These are phyloP conservation scores for Floccularia luteovirens DNA, from an alignment of 768 basidiomycete genomes.

Conservation along the genomic window DNA sequence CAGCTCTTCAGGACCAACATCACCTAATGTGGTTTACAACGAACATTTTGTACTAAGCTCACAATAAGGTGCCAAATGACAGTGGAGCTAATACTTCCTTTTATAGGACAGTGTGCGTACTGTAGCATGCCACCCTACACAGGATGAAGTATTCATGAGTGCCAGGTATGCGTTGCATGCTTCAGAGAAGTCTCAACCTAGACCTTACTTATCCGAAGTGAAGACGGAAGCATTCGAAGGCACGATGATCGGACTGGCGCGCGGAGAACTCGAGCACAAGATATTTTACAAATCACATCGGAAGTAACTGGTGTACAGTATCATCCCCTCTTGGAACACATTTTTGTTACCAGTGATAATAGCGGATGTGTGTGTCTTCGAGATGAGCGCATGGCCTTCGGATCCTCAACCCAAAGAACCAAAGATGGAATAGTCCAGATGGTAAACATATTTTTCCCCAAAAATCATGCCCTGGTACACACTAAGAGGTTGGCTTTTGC, in stretches of 20 bases:
- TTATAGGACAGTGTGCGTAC: slow-evolving; percentile 57
- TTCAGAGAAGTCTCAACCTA: slow-evolving; percentile 5
- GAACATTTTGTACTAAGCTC: slow-evolving; percentile 17
- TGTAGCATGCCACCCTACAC: slow-evolving; percentile 56
- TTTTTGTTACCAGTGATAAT: slow-evolving; percentile 61
- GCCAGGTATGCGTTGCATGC: slow-evolving; percentile 51
- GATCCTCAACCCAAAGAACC: slow-evolving; percentile 33
- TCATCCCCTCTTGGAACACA: slow-evolving; percentile 60
- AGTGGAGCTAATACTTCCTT: background rate
- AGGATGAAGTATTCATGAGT: slow-evolving; percentile 63
- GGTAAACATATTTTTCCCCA: slow-evolving; percentile 33
- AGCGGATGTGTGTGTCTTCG: slow-evolving; percentile 57
- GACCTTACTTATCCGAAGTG: slow-evolving; percentile 28
- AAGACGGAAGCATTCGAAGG: slow-evolving; percentile 60
- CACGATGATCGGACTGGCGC: slow-evolving; percentile 45
- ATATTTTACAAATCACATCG: slow-evolving; percentile 39
- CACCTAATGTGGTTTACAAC: slow-evolving; percentile 10
- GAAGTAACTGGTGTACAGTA: slow-evolving; percentile 62
- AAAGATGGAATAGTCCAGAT: slow-evolving; percentile 47
- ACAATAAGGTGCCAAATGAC: background rate
- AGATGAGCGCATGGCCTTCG: slow-evolving; percentile 71
- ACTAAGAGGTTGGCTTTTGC: too few relatives aligned
- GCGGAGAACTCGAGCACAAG: slow-evolving; percentile 29
- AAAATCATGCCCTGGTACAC: too few relatives aligned
- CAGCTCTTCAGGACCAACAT: slow-evolving; percentile 9